Evolutionary conservation across 805 yeast species (phyloP).

Genomic region (Schizosaccharomyces lindneri): DNA sequence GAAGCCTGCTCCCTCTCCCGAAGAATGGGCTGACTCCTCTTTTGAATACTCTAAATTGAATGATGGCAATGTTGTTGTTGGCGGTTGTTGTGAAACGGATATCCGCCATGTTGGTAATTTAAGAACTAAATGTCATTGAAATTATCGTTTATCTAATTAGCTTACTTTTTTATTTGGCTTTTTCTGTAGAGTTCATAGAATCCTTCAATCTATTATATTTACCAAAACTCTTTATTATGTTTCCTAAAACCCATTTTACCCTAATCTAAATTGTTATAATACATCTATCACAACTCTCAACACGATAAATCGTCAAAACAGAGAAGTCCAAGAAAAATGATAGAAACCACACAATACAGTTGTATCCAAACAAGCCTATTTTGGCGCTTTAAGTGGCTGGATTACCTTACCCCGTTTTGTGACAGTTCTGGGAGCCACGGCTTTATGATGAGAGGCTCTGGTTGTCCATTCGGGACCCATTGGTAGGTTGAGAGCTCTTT

Average conservation of each 20-base stretch:
- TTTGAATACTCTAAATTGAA: background rate
- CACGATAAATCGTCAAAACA: too few species aligned
- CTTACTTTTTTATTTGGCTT: background rate
- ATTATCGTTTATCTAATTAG: background rate
- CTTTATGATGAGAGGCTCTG: conserved; percentile 58
- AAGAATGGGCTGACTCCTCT: background rate
- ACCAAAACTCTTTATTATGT: too few species aligned
- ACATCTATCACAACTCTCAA: too few species aligned
- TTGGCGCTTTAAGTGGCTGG: conserved; percentile 42
- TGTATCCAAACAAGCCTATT: background rate
- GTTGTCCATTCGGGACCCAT: conserved; percentile 92
- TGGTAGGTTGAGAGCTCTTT: conserved; percentile 83
- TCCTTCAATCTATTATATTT: background rate
- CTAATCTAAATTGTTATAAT: too few species aligned
- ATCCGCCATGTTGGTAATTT: background rate
- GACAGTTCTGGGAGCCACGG: conserved; percentile 70
- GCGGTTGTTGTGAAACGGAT: background rate
- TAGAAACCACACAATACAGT: too few species aligned
- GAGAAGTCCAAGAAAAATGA: too few species aligned
- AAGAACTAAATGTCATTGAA: background rate
- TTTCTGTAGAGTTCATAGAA: background rate
- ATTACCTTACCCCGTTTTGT: conserved; percentile 74
- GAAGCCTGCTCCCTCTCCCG: background rate
- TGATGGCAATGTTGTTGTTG: background rate
- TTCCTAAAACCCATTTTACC: background rate